Evolutionary conservation across 371 early-diverging fungal species (phyloP).

Genomic region (Mycotypha africana): DNA sequence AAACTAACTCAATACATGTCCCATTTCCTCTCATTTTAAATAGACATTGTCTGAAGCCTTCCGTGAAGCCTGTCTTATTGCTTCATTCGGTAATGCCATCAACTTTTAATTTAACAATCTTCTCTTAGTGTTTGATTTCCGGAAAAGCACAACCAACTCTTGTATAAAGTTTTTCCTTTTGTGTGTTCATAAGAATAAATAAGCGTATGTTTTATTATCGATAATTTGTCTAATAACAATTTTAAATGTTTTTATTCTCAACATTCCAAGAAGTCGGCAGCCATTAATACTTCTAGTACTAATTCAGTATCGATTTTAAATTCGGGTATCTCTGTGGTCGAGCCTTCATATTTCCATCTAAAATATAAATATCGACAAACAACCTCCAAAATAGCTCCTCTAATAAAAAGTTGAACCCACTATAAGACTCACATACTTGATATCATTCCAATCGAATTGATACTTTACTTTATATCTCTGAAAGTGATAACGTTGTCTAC

Average conservation of each 20-base stretch:
- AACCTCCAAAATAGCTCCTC: conserved; percentile 86
- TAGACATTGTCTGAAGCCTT: conserved; percentile 93
- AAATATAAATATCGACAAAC: conserved; percentile 90
- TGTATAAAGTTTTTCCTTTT: no score
- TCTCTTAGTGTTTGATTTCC: no score
- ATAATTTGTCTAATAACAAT: no score
- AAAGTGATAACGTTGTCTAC: conserved; percentile 81
- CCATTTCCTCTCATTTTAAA: not conserved
- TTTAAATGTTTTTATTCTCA: no score
- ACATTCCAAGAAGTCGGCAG: conserved; percentile 92
- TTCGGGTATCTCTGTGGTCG: conserved; percentile 78
- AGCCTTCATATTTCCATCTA: conserved; percentile 64
- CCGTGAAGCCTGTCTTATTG: conserved; percentile 94
- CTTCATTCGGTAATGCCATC: conserved; percentile 69
- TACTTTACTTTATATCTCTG: conserved; percentile 86
- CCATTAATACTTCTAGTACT: conserved; percentile 91
- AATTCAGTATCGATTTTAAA: conserved; percentile 87
- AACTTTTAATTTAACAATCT: no score
- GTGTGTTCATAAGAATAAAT: no score
- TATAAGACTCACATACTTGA: not conserved
- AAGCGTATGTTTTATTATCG: no score
- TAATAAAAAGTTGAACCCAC: conserved; percentile 15
- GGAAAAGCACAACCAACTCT: no score
- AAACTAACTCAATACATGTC: no score
- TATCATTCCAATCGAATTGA: no score